A percentile compares a stretch with the other conserved stretches of the same genome.
These are phyloP conservation scores for Backusella macrospora DNA, from an alignment of 192 early-diverging fungal genomes.

Conservation along the genomic window DNA sequence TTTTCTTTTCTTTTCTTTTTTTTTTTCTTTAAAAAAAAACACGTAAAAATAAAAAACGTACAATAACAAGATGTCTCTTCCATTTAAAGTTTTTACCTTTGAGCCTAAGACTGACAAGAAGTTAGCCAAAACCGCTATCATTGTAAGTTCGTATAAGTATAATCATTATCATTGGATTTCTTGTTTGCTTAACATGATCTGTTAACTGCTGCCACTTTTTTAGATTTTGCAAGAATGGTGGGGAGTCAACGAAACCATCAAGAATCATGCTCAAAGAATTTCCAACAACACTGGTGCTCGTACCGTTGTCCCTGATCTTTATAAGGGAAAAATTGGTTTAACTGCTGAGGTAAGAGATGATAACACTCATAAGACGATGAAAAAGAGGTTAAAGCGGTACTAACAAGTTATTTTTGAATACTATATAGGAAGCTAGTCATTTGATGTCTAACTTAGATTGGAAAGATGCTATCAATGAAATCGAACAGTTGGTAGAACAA, in stretches of 20 bases:
- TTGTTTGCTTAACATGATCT: not conserved
- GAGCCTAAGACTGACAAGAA: constrained; percentile 19
- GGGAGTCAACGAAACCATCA: constrained; percentile 50
- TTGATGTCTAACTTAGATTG: constrained; percentile 55
- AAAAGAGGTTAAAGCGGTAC: not conserved
- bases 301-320: constrained; percentile 50
- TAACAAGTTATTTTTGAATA: not conserved
- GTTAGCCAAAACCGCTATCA: constrained; percentile 23
- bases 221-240: constrained; percentile 40
- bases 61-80: constrained; percentile 18
- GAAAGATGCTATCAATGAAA: constrained; percentile 39
- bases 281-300: constrained; percentile 46
- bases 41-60: not conserved
- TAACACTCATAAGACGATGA: not conserved
- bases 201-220: not conserved
- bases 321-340: constrained; percentile 53
- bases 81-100: constrained; percentile 29
- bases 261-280: constrained; percentile 49
- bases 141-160: constrained; percentile 18
- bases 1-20: not conserved
- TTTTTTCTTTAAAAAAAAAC: not conserved
- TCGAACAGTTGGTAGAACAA: constrained; percentile 17
- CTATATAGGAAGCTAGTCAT: constrained; percentile 47
- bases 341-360: constrained; percentile 37
- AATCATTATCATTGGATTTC: not conserved